Conservation (phyloP, 148 eudicot species). For the Camellia sinensis region DNA sequence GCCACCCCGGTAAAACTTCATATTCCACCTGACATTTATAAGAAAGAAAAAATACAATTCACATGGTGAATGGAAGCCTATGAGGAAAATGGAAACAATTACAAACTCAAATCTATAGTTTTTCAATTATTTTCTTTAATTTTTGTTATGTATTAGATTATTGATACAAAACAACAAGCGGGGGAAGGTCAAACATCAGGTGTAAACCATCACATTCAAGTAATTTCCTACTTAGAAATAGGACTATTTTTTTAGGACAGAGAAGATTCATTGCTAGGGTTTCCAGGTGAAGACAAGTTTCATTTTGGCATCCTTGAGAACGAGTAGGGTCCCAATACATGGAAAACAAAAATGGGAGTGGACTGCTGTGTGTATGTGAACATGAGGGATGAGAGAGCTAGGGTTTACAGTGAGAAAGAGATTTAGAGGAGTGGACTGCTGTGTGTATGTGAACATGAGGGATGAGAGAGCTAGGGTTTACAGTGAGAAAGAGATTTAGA, state of each 20-base stretch:
- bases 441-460: too few relatives aligned
- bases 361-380: too few relatives aligned
- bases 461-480: too few relatives aligned
- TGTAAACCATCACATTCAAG: not conserved
- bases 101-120: not conserved
- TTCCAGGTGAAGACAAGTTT: not conserved
- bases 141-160: not conserved
- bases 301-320: not conserved
- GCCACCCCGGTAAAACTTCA: conserved; percentile 89
- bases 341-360: not conserved
- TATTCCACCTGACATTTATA: conserved; percentile 63
- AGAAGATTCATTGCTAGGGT: not conserved
- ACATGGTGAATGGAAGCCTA: not conserved
- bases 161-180: not conserved
- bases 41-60: conserved; percentile 12
- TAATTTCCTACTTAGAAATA: not conserved
- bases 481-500: too few relatives aligned
- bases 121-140: not conserved
- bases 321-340: conserved; percentile 4
- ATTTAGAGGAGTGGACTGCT: too few relatives aligned
- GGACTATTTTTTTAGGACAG: not conserved
- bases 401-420: too few relatives aligned
- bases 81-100: not conserved
- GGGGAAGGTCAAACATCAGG: not conserved
- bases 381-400: too few relatives aligned